Evolutionary conservation across 495 filamentous ascomycete species (phyloP).

Genomic region (Aspergillus leporis): DNA sequence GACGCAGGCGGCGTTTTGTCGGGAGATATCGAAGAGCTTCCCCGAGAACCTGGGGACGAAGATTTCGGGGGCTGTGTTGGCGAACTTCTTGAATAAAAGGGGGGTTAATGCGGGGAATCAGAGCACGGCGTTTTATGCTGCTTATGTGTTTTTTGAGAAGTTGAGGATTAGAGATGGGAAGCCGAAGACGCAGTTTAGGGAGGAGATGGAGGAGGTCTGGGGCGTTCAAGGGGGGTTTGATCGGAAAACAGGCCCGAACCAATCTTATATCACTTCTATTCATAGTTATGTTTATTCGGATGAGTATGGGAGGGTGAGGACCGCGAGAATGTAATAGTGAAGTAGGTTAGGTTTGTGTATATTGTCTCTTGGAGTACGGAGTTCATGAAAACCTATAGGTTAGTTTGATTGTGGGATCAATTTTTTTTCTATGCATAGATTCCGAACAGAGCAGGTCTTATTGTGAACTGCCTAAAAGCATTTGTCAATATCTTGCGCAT

Average conservation of each 20-base stretch:
- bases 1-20: constrained; percentile 12
- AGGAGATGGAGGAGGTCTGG: constrained; percentile 55
- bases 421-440: no score
- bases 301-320: neutral
- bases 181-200: constrained; percentile 51
- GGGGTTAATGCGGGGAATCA: constrained; percentile 9
- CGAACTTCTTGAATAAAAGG: constrained; percentile 7
- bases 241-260: neutral
- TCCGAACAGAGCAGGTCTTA: no score
- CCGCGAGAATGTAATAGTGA: no score
- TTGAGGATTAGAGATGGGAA: constrained; percentile 53
- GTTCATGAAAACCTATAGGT: no score
- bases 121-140: constrained; percentile 19
- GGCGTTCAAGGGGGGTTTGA: neutral
- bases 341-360: no score
- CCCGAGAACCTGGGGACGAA: neutral
- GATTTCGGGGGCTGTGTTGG: constrained; percentile 2
- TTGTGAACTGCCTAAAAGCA: no score
- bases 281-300: neutral
- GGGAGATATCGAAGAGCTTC: constrained; percentile 14
- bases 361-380: no score
- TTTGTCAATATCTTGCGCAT: no score
- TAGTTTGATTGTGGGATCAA: no score
- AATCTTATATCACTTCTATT: neutral
- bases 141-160: constrained; percentile 58